Conservation (phyloP, 805 yeast species). For the Hyphopichia homilentoma region DNA sequence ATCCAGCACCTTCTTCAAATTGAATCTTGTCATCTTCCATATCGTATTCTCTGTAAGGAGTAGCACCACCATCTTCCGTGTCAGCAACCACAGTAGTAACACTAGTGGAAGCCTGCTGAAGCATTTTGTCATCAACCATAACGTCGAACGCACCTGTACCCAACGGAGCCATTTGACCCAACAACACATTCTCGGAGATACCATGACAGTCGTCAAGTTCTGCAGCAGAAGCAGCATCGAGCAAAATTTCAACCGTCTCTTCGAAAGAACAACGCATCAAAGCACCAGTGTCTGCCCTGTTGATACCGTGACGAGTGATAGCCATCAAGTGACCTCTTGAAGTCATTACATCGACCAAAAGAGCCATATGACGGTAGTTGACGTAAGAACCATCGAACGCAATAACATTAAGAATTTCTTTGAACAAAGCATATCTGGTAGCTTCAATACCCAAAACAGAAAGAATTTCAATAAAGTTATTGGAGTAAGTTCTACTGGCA, state of each 20-base stretch:
- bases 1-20: conserved; percentile 71
- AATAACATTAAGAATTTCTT: conserved; percentile 93
- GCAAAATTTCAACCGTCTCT: conserved; percentile 95
- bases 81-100: conserved; percentile 32
- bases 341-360: conserved; percentile 97
- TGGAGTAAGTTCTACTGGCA: conserved; percentile 84
- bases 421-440: conserved; percentile 89
- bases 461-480: conserved; percentile 92
- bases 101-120: conserved; percentile 61
- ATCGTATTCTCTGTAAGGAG: conserved; percentile 79
- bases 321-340: conserved; percentile 98
- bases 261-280: conserved; percentile 99
- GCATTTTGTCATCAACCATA: conserved; percentile 85
- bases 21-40: conserved; percentile 58
- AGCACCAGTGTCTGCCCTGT: conserved; percentile 98
- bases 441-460: conserved; percentile 98
- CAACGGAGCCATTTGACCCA: conserved; percentile 97
- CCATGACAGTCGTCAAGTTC: conserved; percentile 98
- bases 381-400: conserved; percentile 99
- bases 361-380: conserved; percentile 96
- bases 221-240: conserved; percentile 98
- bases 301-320: conserved; percentile 98
- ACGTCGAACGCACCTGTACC: conserved; percentile 99
- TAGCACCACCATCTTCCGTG: conserved; percentile 52
- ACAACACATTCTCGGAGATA: conserved; percentile 94